Base-by-base conservation (phyloP, 164 flowering plant genomes). In the Dillenia suffruticosa region DNA sequence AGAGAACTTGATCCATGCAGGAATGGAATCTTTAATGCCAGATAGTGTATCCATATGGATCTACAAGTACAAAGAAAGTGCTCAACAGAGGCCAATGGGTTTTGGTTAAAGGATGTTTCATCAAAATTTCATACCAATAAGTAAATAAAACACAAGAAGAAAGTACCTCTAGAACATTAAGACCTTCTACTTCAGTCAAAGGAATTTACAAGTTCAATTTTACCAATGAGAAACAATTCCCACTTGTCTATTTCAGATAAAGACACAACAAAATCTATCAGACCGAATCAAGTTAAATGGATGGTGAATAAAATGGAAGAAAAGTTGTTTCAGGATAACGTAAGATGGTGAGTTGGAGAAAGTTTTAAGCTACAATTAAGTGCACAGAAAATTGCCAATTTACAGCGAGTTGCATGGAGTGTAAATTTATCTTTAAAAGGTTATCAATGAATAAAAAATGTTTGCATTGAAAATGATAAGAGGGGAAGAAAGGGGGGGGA, bases 1-100 rank as follows among this genome's bases (percentile, higher is more conserved):
- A 47, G 99, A 88, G 54, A 83, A 95, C 77, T 87, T 90, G 67
- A 92, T 90, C 99, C 99, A 95, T 68, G 97, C 96, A 67, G 99
- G 97, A 70, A 95, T 92, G 11, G 97, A 89, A 73, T 95, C 99
- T 77, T 95, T 95, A 49, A 83, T 66, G 52, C 97, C 99, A 72
- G 97, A 82, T 58, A 92, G 87, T 51, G 99, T 92, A 61, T 88
- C 96, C 99, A 95, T 92, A 48, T 77, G 99, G 61, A 95, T 88
- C 99, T 95, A 68, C 63, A 64, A 50, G 52, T 44, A 14, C 51
- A 75, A 24, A 9, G 47, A 49, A 43, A 62, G 53, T 47, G 10
- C 11, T 10, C 40, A 59, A 46, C 44, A 44, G 2, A 1, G 13
- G 51, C 62, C 44, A 46, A 16, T 0, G 12, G 13, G 10, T 59